Conservation (phyloP, 208 protist genomes). For the Giardia duodenalis region DNA sequence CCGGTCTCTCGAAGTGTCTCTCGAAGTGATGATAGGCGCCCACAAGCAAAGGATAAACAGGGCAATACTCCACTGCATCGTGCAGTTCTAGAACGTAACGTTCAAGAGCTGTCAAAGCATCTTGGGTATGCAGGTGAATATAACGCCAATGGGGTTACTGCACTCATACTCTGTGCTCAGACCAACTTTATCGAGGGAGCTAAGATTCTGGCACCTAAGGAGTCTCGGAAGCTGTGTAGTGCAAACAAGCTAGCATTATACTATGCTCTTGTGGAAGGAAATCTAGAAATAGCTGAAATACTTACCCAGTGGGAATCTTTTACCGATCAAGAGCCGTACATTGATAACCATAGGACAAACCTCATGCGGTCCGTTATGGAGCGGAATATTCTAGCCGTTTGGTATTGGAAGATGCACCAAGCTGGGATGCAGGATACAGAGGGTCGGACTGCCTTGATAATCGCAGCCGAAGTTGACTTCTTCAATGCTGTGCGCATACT, state of each 20-base stretch:
- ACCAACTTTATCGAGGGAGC: neutral
- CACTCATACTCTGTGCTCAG: neutral
- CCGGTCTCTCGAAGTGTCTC: neutral
- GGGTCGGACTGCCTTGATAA: neutral
- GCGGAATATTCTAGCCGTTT: neutral
- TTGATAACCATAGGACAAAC: neutral
- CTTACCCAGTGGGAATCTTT: neutral
- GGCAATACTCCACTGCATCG: neutral
- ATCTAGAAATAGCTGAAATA: neutral
- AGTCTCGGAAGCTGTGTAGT: neutral
- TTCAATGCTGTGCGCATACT: neutral
- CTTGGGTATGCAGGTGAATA: neutral
- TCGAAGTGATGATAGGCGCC: neutral
- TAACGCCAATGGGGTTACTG: neutral
- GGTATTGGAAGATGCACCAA: neutral
- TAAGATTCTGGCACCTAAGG: neutral
- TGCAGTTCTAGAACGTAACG: neutral
- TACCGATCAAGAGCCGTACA: neutral
- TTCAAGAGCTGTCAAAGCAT: neutral
- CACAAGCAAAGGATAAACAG: neutral
- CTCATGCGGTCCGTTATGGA: neutral
- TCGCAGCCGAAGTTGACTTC: neutral
- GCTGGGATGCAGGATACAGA: neutral
- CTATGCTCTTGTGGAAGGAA: neutral
- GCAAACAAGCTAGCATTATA: neutral